These are phyloP conservation scores for Gossypium anomalum DNA, from an alignment of 345 rosid species.

Conservation along the genomic window DNA sequence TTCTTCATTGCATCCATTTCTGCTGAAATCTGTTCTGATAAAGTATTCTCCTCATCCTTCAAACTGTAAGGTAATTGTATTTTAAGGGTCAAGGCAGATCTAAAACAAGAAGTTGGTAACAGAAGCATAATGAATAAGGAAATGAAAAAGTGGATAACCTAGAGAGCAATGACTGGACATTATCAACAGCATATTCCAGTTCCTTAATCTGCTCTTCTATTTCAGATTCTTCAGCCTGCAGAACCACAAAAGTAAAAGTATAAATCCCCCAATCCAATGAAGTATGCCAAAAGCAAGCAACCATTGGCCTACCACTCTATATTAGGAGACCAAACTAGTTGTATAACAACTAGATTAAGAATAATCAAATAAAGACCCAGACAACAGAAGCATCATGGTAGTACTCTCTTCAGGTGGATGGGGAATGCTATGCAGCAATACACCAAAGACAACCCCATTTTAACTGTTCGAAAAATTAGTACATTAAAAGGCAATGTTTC, in stretches of 20 bases:
- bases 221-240: conserved; percentile 84
- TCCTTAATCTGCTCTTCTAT: conserved; percentile 59
- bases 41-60: conserved; percentile 57
- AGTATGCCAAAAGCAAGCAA: not conserved
- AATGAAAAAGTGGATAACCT: conserved; percentile 39
- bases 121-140: not conserved
- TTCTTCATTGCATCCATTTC: conserved; percentile 41
- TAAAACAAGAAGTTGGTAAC: not conserved
- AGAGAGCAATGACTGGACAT: conserved; percentile 38
- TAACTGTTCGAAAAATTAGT: not conserved
- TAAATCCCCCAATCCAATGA: conserved; percentile 6
- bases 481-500: conserved; percentile 1
- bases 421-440: not conserved
- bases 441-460: not conserved
- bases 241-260: conserved; percentile 18
- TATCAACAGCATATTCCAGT: conserved; percentile 51
- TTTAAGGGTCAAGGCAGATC: conserved; percentile 11
- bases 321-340: conserved; percentile 6
- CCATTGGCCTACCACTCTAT: not conserved
- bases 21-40: conserved; percentile 38
- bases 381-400: conserved; percentile 1
- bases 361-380: not conserved
- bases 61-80: conserved; percentile 40
- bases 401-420: not conserved
- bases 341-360: not conserved